Base-by-base conservation (phyloP, 106 monocot species). In the Vanilla planifolia region DNA sequence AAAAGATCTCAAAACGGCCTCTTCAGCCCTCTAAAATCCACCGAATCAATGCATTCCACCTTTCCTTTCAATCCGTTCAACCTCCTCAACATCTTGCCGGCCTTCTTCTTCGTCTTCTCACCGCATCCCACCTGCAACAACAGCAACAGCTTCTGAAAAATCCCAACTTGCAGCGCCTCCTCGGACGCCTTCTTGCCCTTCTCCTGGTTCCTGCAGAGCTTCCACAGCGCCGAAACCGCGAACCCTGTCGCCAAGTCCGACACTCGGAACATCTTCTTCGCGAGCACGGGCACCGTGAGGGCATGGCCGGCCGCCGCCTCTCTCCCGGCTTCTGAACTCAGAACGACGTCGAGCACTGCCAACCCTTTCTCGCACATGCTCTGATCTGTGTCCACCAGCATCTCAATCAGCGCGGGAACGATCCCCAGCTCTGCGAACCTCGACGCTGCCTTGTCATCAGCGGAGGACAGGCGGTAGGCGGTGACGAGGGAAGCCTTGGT, bases 361-460 rank as follows among this genome's bases (percentile, higher is more conserved):
- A 82, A 41, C 0, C 70, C 72, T 72, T 76, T 85, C 76, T 90
- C 89, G 45, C 62, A 59, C 43, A 56, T 27, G 67, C 81, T 81
- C 67, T 51, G 85, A 22, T 89, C 89, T 11, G 62, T 55, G 47
- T 84, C 78, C 6, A 89, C 89, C 8, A 89, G 71, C 25, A 69
- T 40, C 28, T 89, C 89, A 16, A 89, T n/a, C 0, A 89, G 58
- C 36, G 70, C 0, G 0, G 72, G 27, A 48, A 85, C 67, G 8
- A 78, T 4, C 1, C 80, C 84, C 69, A 65, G 2, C 10, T 62
- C 75, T 5, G 43, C 81, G 14, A 78, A 71, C 30, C 36, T 46
- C 5, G 48, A 24, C 0, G 75, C 75, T 0, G 57, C 19, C 19
- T 25, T 43, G 33, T 80, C 64, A 30, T 25, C 35, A 14, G 53